These are phyloP conservation scores for Eimeria maxima DNA, from an alignment of 169 alveolate species.

Conservation along the genomic window DNA sequence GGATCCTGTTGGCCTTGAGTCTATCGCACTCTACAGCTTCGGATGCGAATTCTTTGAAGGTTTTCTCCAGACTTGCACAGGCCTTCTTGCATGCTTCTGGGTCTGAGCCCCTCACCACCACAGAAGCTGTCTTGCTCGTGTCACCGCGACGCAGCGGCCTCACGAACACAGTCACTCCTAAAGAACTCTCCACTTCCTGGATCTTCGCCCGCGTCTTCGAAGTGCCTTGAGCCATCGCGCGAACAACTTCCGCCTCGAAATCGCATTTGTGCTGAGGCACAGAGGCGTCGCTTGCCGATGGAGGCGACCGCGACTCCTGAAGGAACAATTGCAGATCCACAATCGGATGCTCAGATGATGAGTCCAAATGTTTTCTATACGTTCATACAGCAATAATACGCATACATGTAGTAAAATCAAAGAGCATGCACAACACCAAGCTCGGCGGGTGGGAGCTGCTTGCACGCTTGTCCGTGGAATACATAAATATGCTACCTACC, in stretches of 20 bases:
- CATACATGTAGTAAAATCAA: too few relatives aligned
- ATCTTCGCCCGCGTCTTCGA: conserved; percentile 49
- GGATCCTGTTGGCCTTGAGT: conserved; percentile 55
- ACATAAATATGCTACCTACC: neutral
- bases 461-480: too few relatives aligned
- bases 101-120: conserved; percentile 27
- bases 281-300: conserved; percentile 47
- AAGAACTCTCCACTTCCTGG: conserved; percentile 31
- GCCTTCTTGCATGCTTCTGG: conserved; percentile 71
- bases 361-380: too few relatives aligned
- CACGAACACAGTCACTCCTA: conserved; percentile 41
- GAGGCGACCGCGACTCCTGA: conserved; percentile 61
- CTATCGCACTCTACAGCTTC: conserved; percentile 47
- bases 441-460: too few relatives aligned
- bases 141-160: conserved; percentile 66
- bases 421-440: too few relatives aligned
- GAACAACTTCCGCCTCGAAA: conserved; percentile 58
- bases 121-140: conserved; percentile 60
- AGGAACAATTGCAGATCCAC: neutral
- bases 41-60: neutral
- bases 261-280: conserved; percentile 32
- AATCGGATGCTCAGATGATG: too few relatives aligned
- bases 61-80: conserved; percentile 54
- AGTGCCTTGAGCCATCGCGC: conserved; percentile 69
- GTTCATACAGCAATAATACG: too few relatives aligned